These are phyloP conservation scores for Penicillium parvum DNA, from an alignment of 495 filamentous ascomycete species.

Conservation along the genomic window DNA sequence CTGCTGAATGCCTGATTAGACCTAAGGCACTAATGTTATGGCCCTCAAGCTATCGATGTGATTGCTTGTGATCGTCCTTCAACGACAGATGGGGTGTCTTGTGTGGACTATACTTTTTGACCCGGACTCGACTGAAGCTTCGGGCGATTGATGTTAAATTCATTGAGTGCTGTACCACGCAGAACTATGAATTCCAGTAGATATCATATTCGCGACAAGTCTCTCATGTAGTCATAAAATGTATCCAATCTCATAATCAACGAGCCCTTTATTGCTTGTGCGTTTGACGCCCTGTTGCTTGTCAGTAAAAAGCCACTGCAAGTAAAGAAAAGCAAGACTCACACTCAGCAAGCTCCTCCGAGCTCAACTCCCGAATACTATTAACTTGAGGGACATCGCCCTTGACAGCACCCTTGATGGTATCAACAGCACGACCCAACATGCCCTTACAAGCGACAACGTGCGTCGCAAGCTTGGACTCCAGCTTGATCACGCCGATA, in stretches of 20 bases:
- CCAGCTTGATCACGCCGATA: conserved; percentile 54
- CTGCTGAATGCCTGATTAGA: too few species aligned
- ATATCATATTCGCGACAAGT: neutral
- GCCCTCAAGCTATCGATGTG: too few species aligned
- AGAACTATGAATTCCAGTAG: neutral
- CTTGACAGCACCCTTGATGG: conserved; percentile 69
- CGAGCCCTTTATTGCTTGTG: conserved; percentile 13
- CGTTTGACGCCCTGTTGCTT: conserved; percentile 27
- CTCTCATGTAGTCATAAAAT: conserved; percentile 9
- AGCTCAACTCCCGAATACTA: conserved; percentile 69
- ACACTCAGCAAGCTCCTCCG: conserved; percentile 57
- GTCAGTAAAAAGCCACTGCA: conserved; percentile 3
- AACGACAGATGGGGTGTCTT: too few species aligned
- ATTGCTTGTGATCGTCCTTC: too few species aligned
- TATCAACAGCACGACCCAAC: conserved; percentile 59
- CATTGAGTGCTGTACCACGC: neutral
- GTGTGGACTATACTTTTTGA: too few species aligned
- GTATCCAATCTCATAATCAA: neutral
- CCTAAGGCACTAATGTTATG: too few species aligned
- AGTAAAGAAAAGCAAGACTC: conserved; percentile 12
- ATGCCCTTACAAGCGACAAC: conserved; percentile 37
- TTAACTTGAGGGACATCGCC: conserved; percentile 72
- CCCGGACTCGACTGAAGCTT: too few species aligned
- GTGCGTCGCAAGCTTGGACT: conserved; percentile 44
- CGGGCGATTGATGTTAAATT: neutral